These are phyloP conservation scores for Lophium mytilinum DNA, from an alignment of 495 filamentous ascomycete species.

Conservation along the genomic window DNA sequence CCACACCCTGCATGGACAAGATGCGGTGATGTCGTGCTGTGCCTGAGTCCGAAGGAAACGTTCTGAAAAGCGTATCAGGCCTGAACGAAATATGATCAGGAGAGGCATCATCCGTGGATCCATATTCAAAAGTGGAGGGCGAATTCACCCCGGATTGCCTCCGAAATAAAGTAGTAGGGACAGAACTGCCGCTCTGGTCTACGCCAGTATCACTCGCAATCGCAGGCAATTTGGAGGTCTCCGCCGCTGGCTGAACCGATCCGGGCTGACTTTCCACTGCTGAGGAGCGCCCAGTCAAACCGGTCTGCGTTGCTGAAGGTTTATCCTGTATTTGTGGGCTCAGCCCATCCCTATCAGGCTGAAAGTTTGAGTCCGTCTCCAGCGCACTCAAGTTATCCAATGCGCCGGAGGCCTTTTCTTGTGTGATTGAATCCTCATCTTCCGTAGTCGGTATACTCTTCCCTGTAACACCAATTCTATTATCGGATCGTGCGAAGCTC, in stretches of 20 bases:
- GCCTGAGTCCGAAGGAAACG: neutral
- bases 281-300: too few species aligned
- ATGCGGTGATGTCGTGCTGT: slow-evolving; percentile 33
- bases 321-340: too few species aligned
- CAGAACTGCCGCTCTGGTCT: neutral
- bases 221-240: too few species aligned
- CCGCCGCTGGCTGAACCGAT: too few species aligned
- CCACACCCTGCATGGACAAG: slow-evolving; percentile 47
- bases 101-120: neutral
- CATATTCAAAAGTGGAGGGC: neutral
- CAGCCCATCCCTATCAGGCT: too few species aligned
- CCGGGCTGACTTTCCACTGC: too few species aligned
- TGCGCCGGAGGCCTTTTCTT: neutral
- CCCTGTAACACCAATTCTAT: neutral
- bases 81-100: slow-evolving; percentile 19
- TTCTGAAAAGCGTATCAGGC: slow-evolving; percentile 11
- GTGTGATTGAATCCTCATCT: neutral
- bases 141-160: neutral
- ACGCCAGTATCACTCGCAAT: neutral
- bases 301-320: too few species aligned
- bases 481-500: slow-evolving; percentile 8
- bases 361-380: too few species aligned
- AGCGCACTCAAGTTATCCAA: too few species aligned
- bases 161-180: slow-evolving; percentile 3
- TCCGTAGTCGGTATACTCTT: neutral